Base-by-base conservation (phyloP, 2,329 filamentous ascomycete species). In the Penicillium sp. region DNA sequence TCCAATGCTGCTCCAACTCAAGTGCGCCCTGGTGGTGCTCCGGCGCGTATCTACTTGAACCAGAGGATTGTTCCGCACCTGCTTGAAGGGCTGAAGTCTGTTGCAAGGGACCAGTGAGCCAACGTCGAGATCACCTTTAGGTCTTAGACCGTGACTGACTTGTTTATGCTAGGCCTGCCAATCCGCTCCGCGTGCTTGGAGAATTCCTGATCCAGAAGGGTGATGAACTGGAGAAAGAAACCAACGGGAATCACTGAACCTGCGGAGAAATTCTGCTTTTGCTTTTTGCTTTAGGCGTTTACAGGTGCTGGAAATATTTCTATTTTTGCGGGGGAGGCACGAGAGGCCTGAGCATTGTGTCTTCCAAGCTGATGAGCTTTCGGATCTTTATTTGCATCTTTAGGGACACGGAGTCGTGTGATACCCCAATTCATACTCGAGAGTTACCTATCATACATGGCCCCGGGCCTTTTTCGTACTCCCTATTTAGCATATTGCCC, bases 21-120 rank as follows among this genome's bases (percentile, higher is more conserved):
- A 60, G 77, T 81, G 11, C 75, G 79, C 1, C 68, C 77, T 1
- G 82, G 87, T 59, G 85, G 85, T 38, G 85, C 85, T 18, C 81
- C 83, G 0, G 81, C 81, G 4, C 78, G 86, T 36, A 77, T 80
- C 58, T 89, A 88, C 64, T 68, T 89, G 56, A 89, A 89, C 61
- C 75, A 77, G 40, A 86, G 82, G 58, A 78, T 89, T 32, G 86
- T 84, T 0, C 79, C 79, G 0, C 77, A 79, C 22, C 61, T 89
- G 47, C 69, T 89, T 31, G 85, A 89, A 59, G 86, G 85, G 20
- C 86, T 89, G 83, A 89, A 88, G 70, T 68, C 77, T 44, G 64
- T 89, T 50, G 84, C 83, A 4, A 82, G 79, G 56, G 82, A 88
- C 34, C 80, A 85, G 85, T 88, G 69, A 61, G 13, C 32, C 31